phyloP scores from a whole-genome alignment of 495 filamentous ascomycete species.

The Annulohypoxylon stygium region DNA sequence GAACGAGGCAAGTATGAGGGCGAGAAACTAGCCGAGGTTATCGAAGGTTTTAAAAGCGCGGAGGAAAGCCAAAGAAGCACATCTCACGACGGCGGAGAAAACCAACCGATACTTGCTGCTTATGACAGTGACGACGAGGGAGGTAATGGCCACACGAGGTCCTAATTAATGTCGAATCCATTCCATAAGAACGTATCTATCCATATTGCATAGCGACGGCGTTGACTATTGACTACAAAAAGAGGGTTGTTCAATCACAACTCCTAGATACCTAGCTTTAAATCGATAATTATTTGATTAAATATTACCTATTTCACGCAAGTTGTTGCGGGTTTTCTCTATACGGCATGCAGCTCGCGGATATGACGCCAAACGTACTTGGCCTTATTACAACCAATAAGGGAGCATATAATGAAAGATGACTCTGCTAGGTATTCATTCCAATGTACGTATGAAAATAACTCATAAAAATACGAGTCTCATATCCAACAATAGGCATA shows the following conservation, averaged over 20 bases:
- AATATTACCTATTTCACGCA: conserved; percentile 11
- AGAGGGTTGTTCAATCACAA: not conserved
- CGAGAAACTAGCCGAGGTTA: conserved; percentile 73
- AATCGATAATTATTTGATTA: conserved; percentile 14
- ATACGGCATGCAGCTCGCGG: conserved; percentile 16
- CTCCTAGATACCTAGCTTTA: conserved; percentile 2
- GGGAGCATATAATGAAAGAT: not conserved
- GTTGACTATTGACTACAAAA: conserved; percentile 1
- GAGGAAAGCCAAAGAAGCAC: conserved; percentile 41
- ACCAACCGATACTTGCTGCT: conserved; percentile 49
- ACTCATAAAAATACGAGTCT: not conserved
- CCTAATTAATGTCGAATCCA: conserved; percentile 12
- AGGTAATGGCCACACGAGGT: conserved; percentile 18
- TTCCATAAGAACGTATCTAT: conserved; percentile 19
- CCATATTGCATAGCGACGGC: conserved; percentile 53
- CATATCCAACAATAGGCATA: not conserved
- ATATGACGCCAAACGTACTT: conserved; percentile 14
- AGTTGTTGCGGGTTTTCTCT: not conserved
- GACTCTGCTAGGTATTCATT: not conserved
- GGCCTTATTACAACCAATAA: not conserved
- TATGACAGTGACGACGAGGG: conserved; percentile 50
- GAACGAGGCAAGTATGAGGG: conserved; percentile 87
- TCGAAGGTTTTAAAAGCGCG: conserved; percentile 68
- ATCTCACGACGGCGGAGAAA: conserved; percentile 43
- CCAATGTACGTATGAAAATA: not conserved